Percentiles rank a stretch among this genome's conserved stretches.
These are phyloP conservation scores for Coemansia asiatica DNA, from an alignment of 192 early-diverging fungal genomes.

Conservation along the genomic window DNA sequence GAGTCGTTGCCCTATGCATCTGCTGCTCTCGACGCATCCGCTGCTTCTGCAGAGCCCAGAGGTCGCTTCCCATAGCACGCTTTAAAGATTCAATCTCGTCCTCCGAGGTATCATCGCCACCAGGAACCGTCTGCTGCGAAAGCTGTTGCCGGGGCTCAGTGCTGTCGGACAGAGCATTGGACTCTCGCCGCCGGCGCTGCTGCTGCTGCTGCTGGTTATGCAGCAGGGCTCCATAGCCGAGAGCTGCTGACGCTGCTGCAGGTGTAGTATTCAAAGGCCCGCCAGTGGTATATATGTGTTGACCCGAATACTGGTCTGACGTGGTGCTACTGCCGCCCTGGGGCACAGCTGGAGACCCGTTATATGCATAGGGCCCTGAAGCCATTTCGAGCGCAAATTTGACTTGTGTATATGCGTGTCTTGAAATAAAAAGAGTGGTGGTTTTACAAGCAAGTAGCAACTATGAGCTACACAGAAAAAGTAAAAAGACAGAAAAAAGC, in stretches of 20 bases:
- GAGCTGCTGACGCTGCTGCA: constrained; percentile 28
- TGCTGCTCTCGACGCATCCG: constrained; percentile 42
- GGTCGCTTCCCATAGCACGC: constrained; percentile 49
- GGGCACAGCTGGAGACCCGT: constrained; percentile 21
- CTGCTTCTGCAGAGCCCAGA: constrained; percentile 45
- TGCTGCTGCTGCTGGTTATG: constrained; percentile 35
- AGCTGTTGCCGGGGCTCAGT: constrained; percentile 30
- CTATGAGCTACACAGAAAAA: background rate
- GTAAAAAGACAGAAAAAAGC: background rate
- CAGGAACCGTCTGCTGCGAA: constrained; percentile 8
- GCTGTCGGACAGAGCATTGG: constrained; percentile 38
- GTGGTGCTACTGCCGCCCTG: constrained; percentile 21
- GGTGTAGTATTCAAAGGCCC: constrained; percentile 8
- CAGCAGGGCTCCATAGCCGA: constrained; percentile 26
- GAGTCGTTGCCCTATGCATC: constrained; percentile 12
- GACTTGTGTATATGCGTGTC: background rate
- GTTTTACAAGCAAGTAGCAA: background rate
- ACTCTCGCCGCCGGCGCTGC: constrained; percentile 34
- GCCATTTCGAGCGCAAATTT: constrained; percentile 22
- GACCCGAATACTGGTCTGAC: constrained; percentile 22
- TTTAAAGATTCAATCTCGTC: constrained; percentile 53
- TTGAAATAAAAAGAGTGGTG: background rate
- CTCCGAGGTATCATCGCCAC: constrained; percentile 35
- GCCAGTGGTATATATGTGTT: constrained; percentile 10
- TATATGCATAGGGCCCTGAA: constrained; percentile 29